Evolutionary conservation across 495 filamentous ascomycete species (phyloP).

Genomic region (Xanthoparmelia taractica): DNA sequence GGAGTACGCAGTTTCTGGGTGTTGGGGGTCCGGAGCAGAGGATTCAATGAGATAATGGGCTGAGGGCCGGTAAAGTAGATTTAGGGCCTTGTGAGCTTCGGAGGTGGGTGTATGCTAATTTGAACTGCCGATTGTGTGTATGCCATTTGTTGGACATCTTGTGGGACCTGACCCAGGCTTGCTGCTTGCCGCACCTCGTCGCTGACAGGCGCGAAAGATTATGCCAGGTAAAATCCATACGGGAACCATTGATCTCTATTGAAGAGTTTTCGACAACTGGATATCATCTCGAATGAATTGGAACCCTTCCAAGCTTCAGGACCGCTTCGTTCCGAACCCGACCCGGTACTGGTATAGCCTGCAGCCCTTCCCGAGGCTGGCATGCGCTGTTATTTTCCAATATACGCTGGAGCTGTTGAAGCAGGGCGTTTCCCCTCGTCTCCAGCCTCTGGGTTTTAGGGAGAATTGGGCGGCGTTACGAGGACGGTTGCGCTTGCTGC

Average conservation of each 20-base stretch:
- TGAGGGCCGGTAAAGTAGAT: background rate
- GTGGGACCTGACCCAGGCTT: background rate
- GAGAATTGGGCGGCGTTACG: constrained; percentile 9
- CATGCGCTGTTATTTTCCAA: too few species aligned
- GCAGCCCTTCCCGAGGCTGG: background rate
- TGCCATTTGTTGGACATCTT: background rate
- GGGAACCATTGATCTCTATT: background rate
- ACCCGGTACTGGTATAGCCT: background rate
- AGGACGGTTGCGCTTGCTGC: constrained; percentile 7
- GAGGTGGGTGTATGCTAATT: background rate
- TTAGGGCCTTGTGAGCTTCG: background rate
- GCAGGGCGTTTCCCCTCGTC: background rate
- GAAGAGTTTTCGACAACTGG: too few species aligned
- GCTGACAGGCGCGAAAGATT: background rate
- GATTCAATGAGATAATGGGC: background rate
- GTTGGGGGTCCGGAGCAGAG: background rate
- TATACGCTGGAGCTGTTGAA: background rate
- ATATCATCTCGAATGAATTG: background rate
- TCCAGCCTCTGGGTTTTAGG: background rate
- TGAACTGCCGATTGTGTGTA: background rate
- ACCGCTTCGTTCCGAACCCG: background rate
- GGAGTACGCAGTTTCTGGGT: background rate
- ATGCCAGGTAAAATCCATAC: background rate
- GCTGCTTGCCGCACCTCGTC: background rate
- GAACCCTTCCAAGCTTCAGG: background rate